phyloP scores from a whole-genome alignment of 805 yeast species.

The Saturnispora serradocipensis region DNA sequence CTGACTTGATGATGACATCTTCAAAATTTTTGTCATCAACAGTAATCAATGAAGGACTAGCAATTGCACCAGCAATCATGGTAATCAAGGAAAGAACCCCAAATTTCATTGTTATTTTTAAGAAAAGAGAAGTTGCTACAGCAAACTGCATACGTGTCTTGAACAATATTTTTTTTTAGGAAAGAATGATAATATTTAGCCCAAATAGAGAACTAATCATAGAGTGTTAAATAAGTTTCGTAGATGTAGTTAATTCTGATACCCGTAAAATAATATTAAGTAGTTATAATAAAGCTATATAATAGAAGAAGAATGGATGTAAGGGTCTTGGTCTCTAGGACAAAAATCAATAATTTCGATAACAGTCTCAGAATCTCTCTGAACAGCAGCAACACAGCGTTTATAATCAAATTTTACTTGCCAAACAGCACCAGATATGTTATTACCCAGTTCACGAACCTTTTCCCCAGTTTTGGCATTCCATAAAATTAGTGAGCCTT shows the following conservation, averaged over 20 bases:
- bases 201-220: neutral
- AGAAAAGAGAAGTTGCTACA: neutral
- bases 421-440: conserved; percentile 84
- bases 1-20: conserved; percentile 46
- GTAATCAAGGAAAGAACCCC: neutral
- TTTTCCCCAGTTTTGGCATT: conserved; percentile 69
- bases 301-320: neutral
- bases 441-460: conserved; percentile 62
- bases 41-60: neutral
- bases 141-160: neutral
- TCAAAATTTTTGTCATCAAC: conserved; percentile 45
- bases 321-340: conserved; percentile 15
- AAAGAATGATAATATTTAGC: neutral
- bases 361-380: conserved; percentile 53
- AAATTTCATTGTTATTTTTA: neutral
- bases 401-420: conserved; percentile 81
- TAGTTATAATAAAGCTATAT: neutral
- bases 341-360: conserved; percentile 84
- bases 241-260: neutral
- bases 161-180: neutral
- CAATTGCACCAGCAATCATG: neutral
- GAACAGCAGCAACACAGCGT: conserved; percentile 87
- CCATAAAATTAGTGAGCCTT: conserved; percentile 81
- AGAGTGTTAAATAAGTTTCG: neutral
- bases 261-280: neutral